Base-by-base conservation (phyloP, 2,329 filamentous ascomycete species). In the Talaromyces sp. region DNA sequence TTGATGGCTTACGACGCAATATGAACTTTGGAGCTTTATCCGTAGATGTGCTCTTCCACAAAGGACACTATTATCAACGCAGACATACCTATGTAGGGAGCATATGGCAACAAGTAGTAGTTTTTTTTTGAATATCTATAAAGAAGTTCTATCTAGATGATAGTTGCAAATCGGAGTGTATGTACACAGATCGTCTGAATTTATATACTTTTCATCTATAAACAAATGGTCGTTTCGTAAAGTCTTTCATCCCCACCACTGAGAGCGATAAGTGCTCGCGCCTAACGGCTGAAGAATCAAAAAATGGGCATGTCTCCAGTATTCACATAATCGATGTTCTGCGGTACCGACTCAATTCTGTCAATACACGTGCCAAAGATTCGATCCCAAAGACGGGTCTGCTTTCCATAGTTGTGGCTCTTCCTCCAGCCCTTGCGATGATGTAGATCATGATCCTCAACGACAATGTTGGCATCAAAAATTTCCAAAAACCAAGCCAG, bases 361-460 rank as follows among this genome's bases (percentile, higher is more conserved):
- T 72, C 68, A 50, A 65, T 38, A 29, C 69, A 74, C 0, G 71
- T 73, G 1, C 73, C 73, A 58, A 76, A 76, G 1, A 74, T 26
- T 2, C 67, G 65, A 59, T 76, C 74, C 74, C 74, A 76, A 4
- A 76, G 62, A 17, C 71, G 62, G n/a, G 73, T 76, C 67, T 75
- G 74, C 64, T 76, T 75, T 48, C 74, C 74, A 55, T 76, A 76
- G 60, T 75, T 75, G 31, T 68, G 65, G 54, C 73, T 76, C 66
- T 71, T 71, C 62, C 69, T 69, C 72, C 73, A 76, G 6, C 74
- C 74, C 61, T 70, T 68, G 6, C 74, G 72, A 58, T 76, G 74
- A 59, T 76, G 74, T 17, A 76, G 61, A 54, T 76, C 74, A 57
- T 76, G 74, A 43, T 80, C 78, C 61, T 80, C 78, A 38, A 79